A percentile compares a stretch with the other conserved stretches of the same genome.
phyloP scores from a whole-genome alignment of 164 flowering plant species.

The Tinospora cordifolia region DNA sequence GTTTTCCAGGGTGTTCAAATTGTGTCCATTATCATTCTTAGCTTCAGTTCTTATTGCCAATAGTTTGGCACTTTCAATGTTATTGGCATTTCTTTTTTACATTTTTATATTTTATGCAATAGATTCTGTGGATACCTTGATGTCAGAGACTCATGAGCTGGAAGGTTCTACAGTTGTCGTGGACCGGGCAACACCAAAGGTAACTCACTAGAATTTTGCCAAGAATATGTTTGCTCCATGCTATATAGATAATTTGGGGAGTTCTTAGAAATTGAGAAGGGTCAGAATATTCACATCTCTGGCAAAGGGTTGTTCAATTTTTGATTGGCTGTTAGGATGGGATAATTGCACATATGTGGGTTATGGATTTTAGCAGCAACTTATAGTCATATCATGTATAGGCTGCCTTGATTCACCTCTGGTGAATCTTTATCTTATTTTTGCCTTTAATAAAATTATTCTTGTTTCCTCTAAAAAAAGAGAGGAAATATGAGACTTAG shows the following conservation, averaged over 20 bases:
- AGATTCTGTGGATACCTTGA: slow-evolving; percentile 89
- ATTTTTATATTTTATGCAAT: too few relatives aligned
- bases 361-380: too few relatives aligned
- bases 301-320: too few relatives aligned
- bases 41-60: background rate
- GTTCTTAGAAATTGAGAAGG: background rate
- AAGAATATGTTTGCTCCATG: slow-evolving; percentile 6
- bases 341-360: too few relatives aligned
- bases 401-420: too few relatives aligned
- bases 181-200: slow-evolving; percentile 99
- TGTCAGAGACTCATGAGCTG: slow-evolving; percentile 88
- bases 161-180: slow-evolving; percentile 88
- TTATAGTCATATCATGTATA: too few relatives aligned
- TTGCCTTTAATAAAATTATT: too few relatives aligned
- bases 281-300: too few relatives aligned
- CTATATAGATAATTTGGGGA: background rate
- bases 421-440: too few relatives aligned
- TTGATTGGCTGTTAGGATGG: too few relatives aligned
- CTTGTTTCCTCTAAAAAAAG: too few relatives aligned
- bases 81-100: slow-evolving; percentile 2
- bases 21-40: background rate
- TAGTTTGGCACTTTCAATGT: background rate
- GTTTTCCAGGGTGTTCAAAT: background rate
- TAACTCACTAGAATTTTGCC: slow-evolving; percentile 12
- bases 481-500: background rate